Evolutionary conservation across 805 yeast species (phyloP), one percentile per base, ranked within the genome.

Genomic region (Isabelozyma rhagii): DNA sequence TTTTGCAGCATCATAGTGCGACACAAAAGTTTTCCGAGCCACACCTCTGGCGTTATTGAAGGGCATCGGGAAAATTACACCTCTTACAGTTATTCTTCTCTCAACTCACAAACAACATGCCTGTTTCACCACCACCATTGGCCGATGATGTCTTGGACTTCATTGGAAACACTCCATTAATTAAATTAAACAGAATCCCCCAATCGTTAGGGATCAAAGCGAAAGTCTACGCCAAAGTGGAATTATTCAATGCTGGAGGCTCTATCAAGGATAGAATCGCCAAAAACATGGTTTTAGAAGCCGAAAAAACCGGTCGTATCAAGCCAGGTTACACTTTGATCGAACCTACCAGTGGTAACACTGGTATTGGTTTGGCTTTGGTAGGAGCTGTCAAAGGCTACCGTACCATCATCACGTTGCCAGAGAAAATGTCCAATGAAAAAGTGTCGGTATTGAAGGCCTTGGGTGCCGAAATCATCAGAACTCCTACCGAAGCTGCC

Each of bases 401-500:
- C 72, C 77, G 93, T 67, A 87, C 93, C 46, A 89, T 89, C 62
- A 89, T 89, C 66, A 89, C 96, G 4, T 77, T 89, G 56, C 96
- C 96, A 14, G 96, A 89, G 74, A 89, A 89, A 73, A 89, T 89
- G 96, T 86, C 93, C 41, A 89, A 89, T 67, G 96, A 89, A 64
- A 89, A 89, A 66, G 96, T 89, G 29, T 82, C 92, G 45, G 96
- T 89, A 5, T 79, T 89, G 66, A 88, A 88, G 69, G 96, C 96
- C 5, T 77, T 89, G 51, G 96, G 96, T 51, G 96, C 96, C 31
- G 96, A 89, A 67, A 89, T 89, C 64, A 85, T 89, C 57, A 82
- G 96, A 75, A 89, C 96, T 10, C 96, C 96, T 47, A 89, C 92
- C 28, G 96, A 86, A 63, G 96, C 96, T 42, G 96, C 96, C 2